Evolutionary conservation across 345 rosid species (phyloP), one percentile per base, ranked within the genome.

Genomic region (Eucalyptus albens): DNA sequence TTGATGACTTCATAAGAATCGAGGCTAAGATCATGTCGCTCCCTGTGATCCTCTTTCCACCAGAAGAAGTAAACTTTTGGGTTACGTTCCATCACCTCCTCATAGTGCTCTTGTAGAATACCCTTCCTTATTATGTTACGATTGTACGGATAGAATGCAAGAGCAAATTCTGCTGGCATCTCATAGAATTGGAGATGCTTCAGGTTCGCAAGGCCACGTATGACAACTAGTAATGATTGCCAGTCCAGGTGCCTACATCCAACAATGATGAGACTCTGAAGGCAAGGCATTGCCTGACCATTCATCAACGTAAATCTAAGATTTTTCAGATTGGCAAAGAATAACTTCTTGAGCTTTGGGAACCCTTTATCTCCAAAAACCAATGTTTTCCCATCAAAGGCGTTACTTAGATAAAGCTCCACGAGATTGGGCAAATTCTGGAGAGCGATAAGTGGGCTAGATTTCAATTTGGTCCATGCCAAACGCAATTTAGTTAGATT

Each of bases 401-500:
- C 22, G 2, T 31, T 11, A 15, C 0, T 1, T 2, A 31, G 3
- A 1, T 0, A 1, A 67, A 67, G 80, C 11, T 4, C 12, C 40
- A 15, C 0, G 22, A 67, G 80, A 67, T 31, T 67, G 42, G 80
- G 80, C 12, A 31, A 67, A 31, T 67, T 15, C 7, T 31, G 22
- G 24, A 69, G 80, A 16, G 24, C 4, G 9, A 15, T 4, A 4
- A 69, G 42, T 2, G 24, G 42, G 42, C 42, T 16, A 1, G 7
- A 69, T 31, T 69, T 31, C 24, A 31, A 8, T 31, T 3, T 69
- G 42, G 4, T 15, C 42, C 11, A 31, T 31, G 1, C 2, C 22
- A 69, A 69, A 69, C 7, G 0, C 12, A 31, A 3, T 15, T 1
- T 31, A 11, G 11, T 3, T 22, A 69, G 6, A 69, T 5, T 69